phyloP scores from a whole-genome alignment of 768 basidiomycete species.

The Punctularia strigosozonata region DNA sequence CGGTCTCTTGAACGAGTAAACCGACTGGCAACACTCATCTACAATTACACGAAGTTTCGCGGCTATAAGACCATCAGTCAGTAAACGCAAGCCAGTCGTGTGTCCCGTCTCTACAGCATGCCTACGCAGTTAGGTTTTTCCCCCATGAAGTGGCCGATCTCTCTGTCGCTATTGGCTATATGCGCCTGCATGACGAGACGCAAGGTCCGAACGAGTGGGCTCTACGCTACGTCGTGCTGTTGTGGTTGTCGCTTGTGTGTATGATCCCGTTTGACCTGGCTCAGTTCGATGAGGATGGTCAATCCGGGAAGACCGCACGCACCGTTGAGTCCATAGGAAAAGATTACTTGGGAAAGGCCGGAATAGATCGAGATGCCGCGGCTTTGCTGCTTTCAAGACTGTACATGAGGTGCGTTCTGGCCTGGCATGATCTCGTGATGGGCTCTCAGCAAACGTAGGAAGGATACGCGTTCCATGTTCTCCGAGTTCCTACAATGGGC shows the following conservation, averaged over 20 bases:
- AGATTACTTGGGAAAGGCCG: slow-evolving; percentile 48
- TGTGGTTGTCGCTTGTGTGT: slow-evolving; percentile 92
- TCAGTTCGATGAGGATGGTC: slow-evolving; percentile 61
- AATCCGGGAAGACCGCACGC: slow-evolving; percentile 40
- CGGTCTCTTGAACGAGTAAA: slow-evolving; percentile 28
- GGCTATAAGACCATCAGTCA: slow-evolving; percentile 88
- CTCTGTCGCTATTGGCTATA: slow-evolving; percentile 57
- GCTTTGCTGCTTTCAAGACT: slow-evolving; percentile 71
- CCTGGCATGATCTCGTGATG: slow-evolving; percentile 6
- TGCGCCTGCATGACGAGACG: slow-evolving; percentile 34
- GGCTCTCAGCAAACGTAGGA: slow-evolving; percentile 25
- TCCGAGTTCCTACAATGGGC: slow-evolving; percentile 41
- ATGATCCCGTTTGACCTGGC: slow-evolving; percentile 88
- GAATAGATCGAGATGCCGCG: slow-evolving; percentile 78
- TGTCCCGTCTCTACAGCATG: slow-evolving; percentile 4
- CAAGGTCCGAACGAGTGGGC: slow-evolving; percentile 58
- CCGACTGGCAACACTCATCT: slow-evolving; percentile 52
- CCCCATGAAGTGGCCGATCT: slow-evolving; percentile 86
- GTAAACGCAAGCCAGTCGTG: slow-evolving; percentile 14
- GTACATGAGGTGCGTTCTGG: slow-evolving; percentile 51
- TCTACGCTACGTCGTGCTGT: slow-evolving; percentile 68
- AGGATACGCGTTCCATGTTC: slow-evolving; percentile 42
- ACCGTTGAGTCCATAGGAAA: slow-evolving; percentile 49
- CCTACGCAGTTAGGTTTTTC: slow-evolving; percentile 74
- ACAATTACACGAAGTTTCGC: slow-evolving; percentile 76